Evolutionary conservation across 108 stramenopile genomes (phyloP).

Genomic region (Nannochloropsis oceanica): DNA sequence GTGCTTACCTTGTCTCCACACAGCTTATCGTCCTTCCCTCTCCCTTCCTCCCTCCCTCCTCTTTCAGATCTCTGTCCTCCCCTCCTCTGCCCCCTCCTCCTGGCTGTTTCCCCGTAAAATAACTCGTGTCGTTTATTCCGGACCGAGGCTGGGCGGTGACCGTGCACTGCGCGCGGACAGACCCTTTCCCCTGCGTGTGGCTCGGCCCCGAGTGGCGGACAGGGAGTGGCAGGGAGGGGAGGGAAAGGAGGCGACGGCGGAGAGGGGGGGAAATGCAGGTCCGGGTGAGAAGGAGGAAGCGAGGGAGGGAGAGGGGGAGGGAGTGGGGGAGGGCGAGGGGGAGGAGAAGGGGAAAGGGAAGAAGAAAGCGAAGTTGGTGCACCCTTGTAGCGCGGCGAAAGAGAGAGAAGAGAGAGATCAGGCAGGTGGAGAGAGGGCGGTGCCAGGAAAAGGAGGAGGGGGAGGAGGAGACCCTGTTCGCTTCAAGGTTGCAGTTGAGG

Average conservation of each 20-base stretch:
- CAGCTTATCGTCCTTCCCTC: neutral
- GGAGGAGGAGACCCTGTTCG: neutral
- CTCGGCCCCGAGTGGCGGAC: neutral
- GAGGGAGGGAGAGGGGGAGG: neutral
- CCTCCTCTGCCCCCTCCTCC: neutral
- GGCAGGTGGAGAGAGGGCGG: neutral
- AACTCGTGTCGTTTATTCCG: neutral
- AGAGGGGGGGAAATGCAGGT: neutral
- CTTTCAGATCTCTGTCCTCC: neutral
- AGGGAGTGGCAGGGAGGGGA: neutral
- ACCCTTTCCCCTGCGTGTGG: neutral
- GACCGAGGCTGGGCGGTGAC: neutral
- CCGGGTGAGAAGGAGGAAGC: neutral
- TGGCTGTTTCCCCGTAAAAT: neutral
- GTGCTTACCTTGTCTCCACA: neutral
- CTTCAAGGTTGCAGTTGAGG: no score
- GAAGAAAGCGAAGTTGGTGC: neutral
- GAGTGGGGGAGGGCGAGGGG: neutral
- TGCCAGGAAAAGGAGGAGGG: neutral
- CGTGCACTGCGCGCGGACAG: neutral
- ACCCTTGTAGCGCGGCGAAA: neutral
- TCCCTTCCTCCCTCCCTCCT: neutral
- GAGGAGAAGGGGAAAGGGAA: neutral
- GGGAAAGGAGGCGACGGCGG: neutral
- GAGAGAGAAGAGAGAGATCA: neutral